A percentile compares a stretch with the other conserved stretches of the same genome.
These are phyloP conservation scores for Backusella parvicylindrica DNA, from an alignment of 192 early-diverging fungal genomes.

Conservation along the genomic window DNA sequence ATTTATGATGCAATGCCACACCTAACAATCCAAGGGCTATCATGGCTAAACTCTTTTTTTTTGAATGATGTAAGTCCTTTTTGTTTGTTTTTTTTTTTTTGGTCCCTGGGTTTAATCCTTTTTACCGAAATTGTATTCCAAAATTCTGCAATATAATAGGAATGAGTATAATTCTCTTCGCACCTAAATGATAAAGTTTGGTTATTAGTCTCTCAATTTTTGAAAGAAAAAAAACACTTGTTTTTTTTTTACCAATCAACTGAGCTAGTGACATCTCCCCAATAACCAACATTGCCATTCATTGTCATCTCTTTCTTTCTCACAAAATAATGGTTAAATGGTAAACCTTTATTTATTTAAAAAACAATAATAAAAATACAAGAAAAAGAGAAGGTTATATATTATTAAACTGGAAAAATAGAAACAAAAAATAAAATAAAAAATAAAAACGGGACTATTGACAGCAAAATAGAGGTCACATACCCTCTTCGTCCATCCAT, in stretches of 20 bases:
- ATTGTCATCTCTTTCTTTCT: neutral
- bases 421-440: neutral
- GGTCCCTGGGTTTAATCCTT: neutral
- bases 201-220: neutral
- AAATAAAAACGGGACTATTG: neutral
- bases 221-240: neutral
- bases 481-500: constrained; percentile 24
- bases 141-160: constrained; percentile 29
- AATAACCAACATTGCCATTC: constrained; percentile 17
- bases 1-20: constrained; percentile 16
- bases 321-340: too few relatives aligned
- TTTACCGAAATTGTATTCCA: constrained; percentile 33
- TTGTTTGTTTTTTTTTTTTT: neutral
- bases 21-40: constrained; percentile 21
- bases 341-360: too few relatives aligned
- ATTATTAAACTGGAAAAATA: neutral
- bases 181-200: constrained; percentile 16
- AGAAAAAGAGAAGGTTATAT: neutral
- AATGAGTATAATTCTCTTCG: constrained; percentile 30
- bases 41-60: constrained; percentile 30
- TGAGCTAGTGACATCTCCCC: constrained; percentile 30
- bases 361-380: neutral
- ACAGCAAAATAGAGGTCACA: constrained; percentile 14
- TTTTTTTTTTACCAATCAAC: constrained; percentile 26
- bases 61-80: neutral